Evolutionary conservation across 148 eudicot genomes (phyloP).

Genomic region (Chenopodium album): DNA sequence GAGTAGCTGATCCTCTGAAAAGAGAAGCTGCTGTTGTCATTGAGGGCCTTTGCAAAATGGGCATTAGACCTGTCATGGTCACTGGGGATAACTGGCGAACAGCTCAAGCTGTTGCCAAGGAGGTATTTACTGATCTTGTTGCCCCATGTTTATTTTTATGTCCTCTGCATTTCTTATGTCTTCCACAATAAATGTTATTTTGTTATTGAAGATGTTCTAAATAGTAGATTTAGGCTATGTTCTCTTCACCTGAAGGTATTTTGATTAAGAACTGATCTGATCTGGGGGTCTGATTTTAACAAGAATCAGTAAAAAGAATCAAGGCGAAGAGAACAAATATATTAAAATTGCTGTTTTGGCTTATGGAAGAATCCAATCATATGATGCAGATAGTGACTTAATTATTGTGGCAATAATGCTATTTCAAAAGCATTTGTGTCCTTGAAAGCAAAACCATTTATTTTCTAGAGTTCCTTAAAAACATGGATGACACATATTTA

Average conservation of each 20-base stretch:
- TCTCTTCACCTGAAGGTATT: too few relatives aligned
- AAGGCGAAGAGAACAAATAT: background rate
- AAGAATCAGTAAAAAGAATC: too few relatives aligned
- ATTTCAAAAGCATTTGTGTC: too few relatives aligned
- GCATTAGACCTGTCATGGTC: conserved; percentile 86
- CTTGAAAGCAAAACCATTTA: background rate
- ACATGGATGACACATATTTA: background rate
- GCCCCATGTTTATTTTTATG: background rate
- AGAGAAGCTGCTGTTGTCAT: conserved; percentile 96
- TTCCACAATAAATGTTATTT: background rate
- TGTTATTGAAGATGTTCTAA: background rate
- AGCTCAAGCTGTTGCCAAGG: conserved; percentile 86
- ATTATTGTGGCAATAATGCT: background rate
- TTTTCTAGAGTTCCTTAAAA: background rate
- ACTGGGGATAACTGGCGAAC: conserved; percentile 98
- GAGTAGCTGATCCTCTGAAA: conserved; percentile 92
- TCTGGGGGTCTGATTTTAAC: too few relatives aligned
- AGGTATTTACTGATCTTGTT: conserved; percentile 47
- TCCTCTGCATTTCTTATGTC: background rate
- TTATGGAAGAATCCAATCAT: background rate
- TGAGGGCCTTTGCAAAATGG: conserved; percentile 92
- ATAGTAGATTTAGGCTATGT: background rate
- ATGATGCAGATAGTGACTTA: background rate
- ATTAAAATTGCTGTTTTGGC: background rate
- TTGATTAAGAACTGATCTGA: too few relatives aligned